phyloP scores from a whole-genome alignment of 169 alveolate species.

The Cyclospora cayetanensis region DNA sequence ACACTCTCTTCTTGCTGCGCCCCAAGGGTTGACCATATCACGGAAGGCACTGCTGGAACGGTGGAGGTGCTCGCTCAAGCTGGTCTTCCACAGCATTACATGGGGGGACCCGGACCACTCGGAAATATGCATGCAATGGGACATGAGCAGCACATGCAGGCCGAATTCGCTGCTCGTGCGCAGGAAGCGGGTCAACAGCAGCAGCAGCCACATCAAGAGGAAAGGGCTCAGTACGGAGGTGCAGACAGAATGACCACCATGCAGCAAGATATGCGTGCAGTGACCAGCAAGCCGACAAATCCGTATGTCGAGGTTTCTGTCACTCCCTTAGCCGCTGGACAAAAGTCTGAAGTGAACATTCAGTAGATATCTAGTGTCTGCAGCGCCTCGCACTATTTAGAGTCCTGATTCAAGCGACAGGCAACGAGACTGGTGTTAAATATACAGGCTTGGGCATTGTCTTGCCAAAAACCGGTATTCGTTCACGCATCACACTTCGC shows the following conservation, averaged over 20 bases:
- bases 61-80: constrained; percentile 74
- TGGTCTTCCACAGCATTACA: constrained; percentile 69
- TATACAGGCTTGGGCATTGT: too few species aligned
- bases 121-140: not conserved
- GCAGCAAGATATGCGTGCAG: constrained; percentile 59
- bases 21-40: constrained; percentile 59
- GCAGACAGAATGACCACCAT: constrained; percentile 35
- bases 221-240: constrained; percentile 27
- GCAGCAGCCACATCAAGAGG: not conserved
- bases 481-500: too few species aligned
- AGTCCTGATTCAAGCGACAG: constrained; percentile 29
- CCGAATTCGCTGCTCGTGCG: not conserved
- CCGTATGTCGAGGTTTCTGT: constrained; percentile 67
- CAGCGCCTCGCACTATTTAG: constrained; percentile 17
- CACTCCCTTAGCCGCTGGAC: constrained; percentile 70
- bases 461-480: too few species aligned
- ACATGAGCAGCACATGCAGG: constrained; percentile 29
- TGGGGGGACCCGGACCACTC: constrained; percentile 6
- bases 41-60: constrained; percentile 65
- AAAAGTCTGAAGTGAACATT: constrained; percentile 58
- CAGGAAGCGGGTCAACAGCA: constrained; percentile 35
- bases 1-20: constrained; percentile 67
- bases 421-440: too few species aligned
- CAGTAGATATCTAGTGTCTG: not conserved
- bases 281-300: constrained; percentile 10